Evolutionary conservation across 305 asterid species (phyloP).

Genomic region (Fraxinus nigra): DNA sequence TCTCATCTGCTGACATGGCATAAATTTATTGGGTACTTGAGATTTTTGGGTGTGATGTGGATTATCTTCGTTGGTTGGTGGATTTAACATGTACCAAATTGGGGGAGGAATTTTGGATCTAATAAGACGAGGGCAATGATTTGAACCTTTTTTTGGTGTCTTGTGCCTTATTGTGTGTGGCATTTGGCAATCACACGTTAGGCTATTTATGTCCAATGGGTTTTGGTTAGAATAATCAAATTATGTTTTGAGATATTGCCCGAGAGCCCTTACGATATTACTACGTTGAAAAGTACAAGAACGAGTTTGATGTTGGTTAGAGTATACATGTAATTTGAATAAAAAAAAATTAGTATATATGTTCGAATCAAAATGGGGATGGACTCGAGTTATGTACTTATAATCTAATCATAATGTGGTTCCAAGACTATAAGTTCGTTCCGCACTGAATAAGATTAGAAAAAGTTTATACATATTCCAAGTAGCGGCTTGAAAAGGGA

Average conservation of each 20-base stretch:
- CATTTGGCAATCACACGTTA: conserved; percentile 36
- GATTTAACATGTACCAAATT: conserved; percentile 37
- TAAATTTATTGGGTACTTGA: neutral
- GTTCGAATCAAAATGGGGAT: neutral
- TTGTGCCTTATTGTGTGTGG: conserved; percentile 38
- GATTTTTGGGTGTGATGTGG: conserved; percentile 33
- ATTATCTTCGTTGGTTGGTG: conserved; percentile 32
- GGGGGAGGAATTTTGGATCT: conserved; percentile 22
- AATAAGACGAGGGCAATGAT: conserved; percentile 30
- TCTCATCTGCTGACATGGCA: conserved; percentile 31
- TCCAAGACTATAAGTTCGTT: neutral
- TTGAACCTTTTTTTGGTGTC: conserved; percentile 31
- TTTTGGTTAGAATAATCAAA: conserved; percentile 21
- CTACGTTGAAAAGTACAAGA: neutral
- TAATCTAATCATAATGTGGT: neutral
- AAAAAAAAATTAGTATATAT: neutral
- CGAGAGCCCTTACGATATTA: neutral
- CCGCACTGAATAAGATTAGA: neutral
- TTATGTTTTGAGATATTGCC: neutral
- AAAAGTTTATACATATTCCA: neutral
- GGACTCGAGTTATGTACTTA: neutral
- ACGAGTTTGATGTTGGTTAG: neutral
- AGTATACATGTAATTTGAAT: neutral
- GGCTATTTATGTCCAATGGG: conserved; percentile 33
- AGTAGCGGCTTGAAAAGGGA: neutral